Evolutionary conservation across 352 stramenopile genomes (phyloP), one percentile per base, ranked within the genome.

Genomic region (Aphanomyces invadans): DNA sequence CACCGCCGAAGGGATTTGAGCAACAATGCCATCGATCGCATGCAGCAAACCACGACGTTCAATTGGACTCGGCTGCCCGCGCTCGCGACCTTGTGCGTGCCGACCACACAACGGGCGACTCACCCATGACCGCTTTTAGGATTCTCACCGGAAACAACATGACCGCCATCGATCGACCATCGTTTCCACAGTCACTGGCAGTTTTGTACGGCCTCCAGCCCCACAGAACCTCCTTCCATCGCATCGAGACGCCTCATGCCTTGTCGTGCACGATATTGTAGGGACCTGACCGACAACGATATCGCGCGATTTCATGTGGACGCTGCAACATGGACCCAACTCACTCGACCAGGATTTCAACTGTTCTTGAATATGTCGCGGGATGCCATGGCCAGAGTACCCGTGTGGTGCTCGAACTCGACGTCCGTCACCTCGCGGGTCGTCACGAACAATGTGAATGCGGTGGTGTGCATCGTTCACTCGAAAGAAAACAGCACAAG

Each of bases 21-120:
- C 49, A 23, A 57, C 23, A 57, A 57, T 57, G 49, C 49, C 17
- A 57, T 57, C 1, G 25, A 33, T n/a, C 49, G 29, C 19, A 39
- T 57, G 17, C 11, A 38, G 12, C 21, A n/a, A 42, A 42, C 36
- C 11, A 38, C 4, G 7, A 38, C 49, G 29, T 57, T 57, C 29
- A 38, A 57, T 26, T 57, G 49, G 49, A 32, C 25, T n/a, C 25
- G 25, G 19, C 49, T 57, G 29, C 49, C 49, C 4, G 15, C 32
- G n/a, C 49, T 57, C 21, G 36, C 25, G 21, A 57, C 19, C n/a
- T 57, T 57, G 49, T 57, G n/a, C n/a, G 36, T 28, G 49, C 7
- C 2, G 9, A n/a, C 0, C 49, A 21, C 4, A 21, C 21, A 32
- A 15, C 11, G n/a, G n/a, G n/a, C n/a, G n/a, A n/a, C n/a, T n/a